These are phyloP conservation scores for Lichtheimia ramosa DNA, from an alignment of 371 early-diverging fungal genomes.

Conservation along the genomic window DNA sequence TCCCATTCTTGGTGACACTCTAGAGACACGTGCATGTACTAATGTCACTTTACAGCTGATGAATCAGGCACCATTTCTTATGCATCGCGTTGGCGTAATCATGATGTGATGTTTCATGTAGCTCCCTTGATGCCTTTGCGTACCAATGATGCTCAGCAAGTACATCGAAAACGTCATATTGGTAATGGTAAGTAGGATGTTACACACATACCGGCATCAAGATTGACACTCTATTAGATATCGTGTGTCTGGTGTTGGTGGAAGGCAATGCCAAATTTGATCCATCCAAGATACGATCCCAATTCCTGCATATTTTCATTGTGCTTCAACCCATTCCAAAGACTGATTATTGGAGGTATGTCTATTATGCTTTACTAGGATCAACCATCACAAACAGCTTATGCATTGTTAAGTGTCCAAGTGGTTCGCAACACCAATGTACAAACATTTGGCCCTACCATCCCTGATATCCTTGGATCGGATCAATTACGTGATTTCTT, in stretches of 20 bases:
- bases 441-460: background rate
- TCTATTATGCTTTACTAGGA: background rate
- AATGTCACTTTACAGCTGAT: conserved; percentile 33
- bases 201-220: no score
- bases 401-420: background rate
- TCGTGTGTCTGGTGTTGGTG: conserved; percentile 72
- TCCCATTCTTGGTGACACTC: no score
- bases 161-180: conserved; percentile 83
- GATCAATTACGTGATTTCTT: conserved; percentile 6
- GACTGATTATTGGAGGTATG: conserved; percentile 28
- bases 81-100: conserved; percentile 74
- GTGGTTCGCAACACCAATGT: conserved; percentile 3
- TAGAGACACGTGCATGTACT: no score
- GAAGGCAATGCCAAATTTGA: conserved; percentile 56
- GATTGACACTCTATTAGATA: conserved; percentile 50
- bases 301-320: conserved; percentile 73
- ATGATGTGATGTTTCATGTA: conserved; percentile 89
- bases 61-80: conserved; percentile 76
- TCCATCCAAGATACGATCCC: conserved; percentile 63
- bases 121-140: conserved; percentile 76
- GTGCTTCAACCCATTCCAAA: conserved; percentile 46
- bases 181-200: conserved; percentile 64
- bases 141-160: conserved; percentile 70
- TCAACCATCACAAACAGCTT: background rate
- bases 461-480: background rate